phyloP scores from a whole-genome alignment of 495 filamentous ascomycete genomes.

The Aspergillus cristatus region DNA sequence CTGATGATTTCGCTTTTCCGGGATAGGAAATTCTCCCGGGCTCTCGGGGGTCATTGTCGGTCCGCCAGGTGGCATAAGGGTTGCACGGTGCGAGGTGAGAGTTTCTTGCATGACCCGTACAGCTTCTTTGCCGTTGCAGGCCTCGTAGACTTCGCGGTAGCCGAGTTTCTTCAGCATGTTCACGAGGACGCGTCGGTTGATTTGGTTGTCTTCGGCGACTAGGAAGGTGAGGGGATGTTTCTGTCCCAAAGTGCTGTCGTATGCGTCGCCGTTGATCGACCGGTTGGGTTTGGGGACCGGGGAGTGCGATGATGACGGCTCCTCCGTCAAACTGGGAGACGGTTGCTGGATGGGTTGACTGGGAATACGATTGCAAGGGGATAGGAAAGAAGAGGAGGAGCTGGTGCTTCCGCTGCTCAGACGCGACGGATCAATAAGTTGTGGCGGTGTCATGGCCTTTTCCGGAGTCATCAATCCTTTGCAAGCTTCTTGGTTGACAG shows the following conservation, averaged over 20 bases:
- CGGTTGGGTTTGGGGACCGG: too few relatives aligned
- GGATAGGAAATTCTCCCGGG: conserved; percentile 4
- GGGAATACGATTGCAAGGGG: conserved; percentile 13
- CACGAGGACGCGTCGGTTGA: conserved; percentile 66
- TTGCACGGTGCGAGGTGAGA: conserved; percentile 16
- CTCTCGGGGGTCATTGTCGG: not conserved
- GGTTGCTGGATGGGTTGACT: conserved; percentile 23
- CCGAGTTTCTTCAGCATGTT: conserved; percentile 64
- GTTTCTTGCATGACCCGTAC: conserved; percentile 52
- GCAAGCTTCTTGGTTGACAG: conserved; percentile 43
- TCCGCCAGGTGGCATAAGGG: not conserved
- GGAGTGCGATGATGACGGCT: conserved; percentile 18
- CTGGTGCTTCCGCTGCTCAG: conserved; percentile 17
- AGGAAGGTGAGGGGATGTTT: conserved; percentile 60
- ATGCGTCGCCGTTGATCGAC: conserved; percentile 19
- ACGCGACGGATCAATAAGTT: conserved; percentile 14
- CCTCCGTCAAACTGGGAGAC: conserved; percentile 26
- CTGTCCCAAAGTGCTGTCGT: conserved; percentile 41
- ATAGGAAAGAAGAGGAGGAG: conserved; percentile 14
- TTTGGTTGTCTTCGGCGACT: conserved; percentile 72
- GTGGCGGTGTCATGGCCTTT: conserved; percentile 19
- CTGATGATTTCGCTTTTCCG: conserved; percentile 7
- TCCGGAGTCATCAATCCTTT: conserved; percentile 34
- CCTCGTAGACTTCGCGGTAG: conserved; percentile 56
- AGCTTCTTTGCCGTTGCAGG: conserved; percentile 64